Evolutionary conservation across 78 protist genomes (phyloP).

Genomic region (Dictyostelium discoideum): dicty_2.7 NC_007088.5:6271501-6272000

Average conservation of each 20-base stretch:
- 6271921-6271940: slow-evolving; percentile 95
- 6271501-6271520: slow-evolving; percentile 58
- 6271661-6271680: not conserved
- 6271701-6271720: not conserved
- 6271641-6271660: slow-evolving; percentile 44
- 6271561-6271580: slow-evolving; percentile 19
- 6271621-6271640: slow-evolving; percentile 52
- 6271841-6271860: slow-evolving; percentile 89
- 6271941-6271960: slow-evolving; percentile 15
- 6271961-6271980: slow-evolving; percentile 76
- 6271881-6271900: slow-evolving; percentile 85
- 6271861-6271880: slow-evolving; percentile 91
- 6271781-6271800: not conserved
- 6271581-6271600: not conserved
- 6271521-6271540: slow-evolving; percentile 26
- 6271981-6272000: slow-evolving; percentile 84
- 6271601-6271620: slow-evolving; percentile 44
- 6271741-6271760: not conserved
- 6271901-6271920: slow-evolving; percentile 63
- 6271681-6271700: slow-evolving; percentile 21
- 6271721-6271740: not conserved
- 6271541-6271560: slow-evolving; percentile 8
- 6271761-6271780: slow-evolving; percentile 44
- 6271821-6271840: slow-evolving; percentile 40
- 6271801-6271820: slow-evolving; percentile 2